Percentiles rank a stretch among this genome's conserved stretches.
Conservation (phyloP, 805 yeast genomes). For the Yarrowia phangngaensis region DNA sequence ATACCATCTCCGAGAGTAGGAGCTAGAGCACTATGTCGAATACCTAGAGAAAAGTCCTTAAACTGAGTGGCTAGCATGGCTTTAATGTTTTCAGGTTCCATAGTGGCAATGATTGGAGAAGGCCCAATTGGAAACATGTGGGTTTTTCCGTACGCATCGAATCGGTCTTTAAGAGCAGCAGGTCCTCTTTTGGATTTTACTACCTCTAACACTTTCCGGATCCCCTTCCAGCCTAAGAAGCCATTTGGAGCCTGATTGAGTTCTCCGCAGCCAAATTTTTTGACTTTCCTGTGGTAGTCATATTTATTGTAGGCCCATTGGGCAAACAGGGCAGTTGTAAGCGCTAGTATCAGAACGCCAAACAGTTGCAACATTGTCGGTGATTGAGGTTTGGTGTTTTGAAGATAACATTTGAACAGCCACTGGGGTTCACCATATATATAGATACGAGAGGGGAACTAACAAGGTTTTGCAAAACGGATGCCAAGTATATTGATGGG, state of each 20-base stretch:
- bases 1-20: conserved; percentile 41
- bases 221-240: conserved; percentile 15
- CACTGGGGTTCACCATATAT: too few relatives aligned
- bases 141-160: background rate
- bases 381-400: background rate
- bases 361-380: conserved; percentile 11
- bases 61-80: conserved; percentile 38
- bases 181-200: conserved; percentile 12
- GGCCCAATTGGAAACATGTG: conserved; percentile 17
- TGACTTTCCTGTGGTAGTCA: conserved; percentile 18
- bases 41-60: conserved; percentile 37
- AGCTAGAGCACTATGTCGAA: conserved; percentile 32
- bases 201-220: background rate
- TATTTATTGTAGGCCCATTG: conserved; percentile 21
- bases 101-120: conserved; percentile 29
- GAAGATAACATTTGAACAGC: too few relatives aligned
- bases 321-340: conserved; percentile 7
- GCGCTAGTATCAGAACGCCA: conserved; percentile 11
- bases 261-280: conserved; percentile 17
- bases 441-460: too few relatives aligned
- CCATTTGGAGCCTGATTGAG: conserved; percentile 1
- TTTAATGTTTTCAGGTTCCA: conserved; percentile 39
- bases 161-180: background rate
- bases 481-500: too few relatives aligned
- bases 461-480: too few relatives aligned